These are phyloP conservation scores for Exophiala calicioides DNA, from an alignment of 2,329 filamentous ascomycete genomes.

Conservation along the genomic window DNA sequence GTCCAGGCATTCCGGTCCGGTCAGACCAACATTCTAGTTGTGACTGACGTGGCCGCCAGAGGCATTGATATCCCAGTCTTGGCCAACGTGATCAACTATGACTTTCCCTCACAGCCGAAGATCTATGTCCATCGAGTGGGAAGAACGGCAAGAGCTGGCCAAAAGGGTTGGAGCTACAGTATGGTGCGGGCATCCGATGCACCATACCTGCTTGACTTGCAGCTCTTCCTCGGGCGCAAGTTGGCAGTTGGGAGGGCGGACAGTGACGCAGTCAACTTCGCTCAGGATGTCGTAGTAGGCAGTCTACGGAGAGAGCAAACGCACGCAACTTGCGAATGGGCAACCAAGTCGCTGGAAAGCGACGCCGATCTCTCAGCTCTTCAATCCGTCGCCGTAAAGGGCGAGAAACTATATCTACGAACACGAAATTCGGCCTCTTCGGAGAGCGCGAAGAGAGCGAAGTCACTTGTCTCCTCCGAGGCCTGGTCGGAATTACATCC, in stretches of 20 bases:
- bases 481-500: constrained; percentile 75
- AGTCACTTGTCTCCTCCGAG: constrained; percentile 70
- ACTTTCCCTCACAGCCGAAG: constrained; percentile 95
- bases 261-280: constrained; percentile 65
- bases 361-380: constrained; percentile 72
- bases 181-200: constrained; percentile 83
- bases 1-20: constrained; percentile 87
- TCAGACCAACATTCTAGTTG: constrained; percentile 84
- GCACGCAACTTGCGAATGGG: constrained; percentile 77
- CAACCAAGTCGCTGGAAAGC: constrained; percentile 74
- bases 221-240: constrained; percentile 87
- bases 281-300: constrained; percentile 82
- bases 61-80: constrained; percentile 97
- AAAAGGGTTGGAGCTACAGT: constrained; percentile 93
- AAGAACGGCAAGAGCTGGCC: constrained; percentile 89
- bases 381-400: constrained; percentile 75
- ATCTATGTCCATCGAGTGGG: constrained; percentile 96
- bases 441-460: constrained; percentile 85
- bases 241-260: constrained; percentile 71
- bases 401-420: constrained; percentile 87
- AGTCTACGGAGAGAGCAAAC: constrained; percentile 71
- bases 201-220: constrained; percentile 89
- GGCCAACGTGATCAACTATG: constrained; percentile 97
- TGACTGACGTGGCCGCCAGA: constrained; percentile 93
- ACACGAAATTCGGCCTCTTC: constrained; percentile 87